Evolutionary conservation across 176 grass and related monocot species (phyloP).

Genomic region (Tillandsia leiboldiana): DNA sequence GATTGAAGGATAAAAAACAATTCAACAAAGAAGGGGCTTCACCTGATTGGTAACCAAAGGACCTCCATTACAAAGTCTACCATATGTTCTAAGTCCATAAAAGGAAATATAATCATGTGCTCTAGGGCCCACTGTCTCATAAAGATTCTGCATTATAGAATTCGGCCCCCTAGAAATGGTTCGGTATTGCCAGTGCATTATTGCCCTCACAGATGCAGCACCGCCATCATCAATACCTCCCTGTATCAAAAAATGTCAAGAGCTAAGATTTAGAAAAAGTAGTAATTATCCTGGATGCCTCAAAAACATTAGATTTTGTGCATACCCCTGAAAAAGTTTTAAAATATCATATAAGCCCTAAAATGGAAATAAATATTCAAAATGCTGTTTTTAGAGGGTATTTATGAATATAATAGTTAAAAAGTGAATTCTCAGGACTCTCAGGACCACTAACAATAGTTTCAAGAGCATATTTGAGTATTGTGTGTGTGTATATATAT

Average conservation of each 20-base stretch:
- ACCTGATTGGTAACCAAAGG: constrained; percentile 91
- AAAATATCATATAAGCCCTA: no score
- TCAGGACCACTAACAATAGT: no score
- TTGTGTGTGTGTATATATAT: no score
- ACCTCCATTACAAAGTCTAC: constrained; percentile 63
- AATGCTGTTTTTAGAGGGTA: not conserved
- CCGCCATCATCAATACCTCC: constrained; percentile 96
- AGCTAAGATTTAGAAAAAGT: no score
- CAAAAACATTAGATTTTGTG: no score
- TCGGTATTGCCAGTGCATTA: constrained; percentile 99
- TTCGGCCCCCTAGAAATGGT: constrained; percentile 92
- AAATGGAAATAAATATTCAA: no score
- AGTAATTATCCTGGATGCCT: no score
- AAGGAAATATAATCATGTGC: constrained; percentile 92
- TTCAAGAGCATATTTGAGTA: no score
- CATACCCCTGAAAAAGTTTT: no score
- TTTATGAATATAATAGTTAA: not conserved
- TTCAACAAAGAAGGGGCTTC: not conserved
- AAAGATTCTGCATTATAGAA: constrained; percentile 89
- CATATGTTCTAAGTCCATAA: constrained; percentile 85
- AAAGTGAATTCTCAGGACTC: no score
- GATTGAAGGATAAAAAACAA: constrained; percentile 8
- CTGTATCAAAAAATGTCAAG: constrained; percentile 25
- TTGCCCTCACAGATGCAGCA: constrained; percentile 95
- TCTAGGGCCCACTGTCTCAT: constrained; percentile 76